A percentile compares a stretch with the other conserved stretches of the same genome.
Conservation (phyloP, 306 rosid genomes). For the Trifolium repens region DNA sequence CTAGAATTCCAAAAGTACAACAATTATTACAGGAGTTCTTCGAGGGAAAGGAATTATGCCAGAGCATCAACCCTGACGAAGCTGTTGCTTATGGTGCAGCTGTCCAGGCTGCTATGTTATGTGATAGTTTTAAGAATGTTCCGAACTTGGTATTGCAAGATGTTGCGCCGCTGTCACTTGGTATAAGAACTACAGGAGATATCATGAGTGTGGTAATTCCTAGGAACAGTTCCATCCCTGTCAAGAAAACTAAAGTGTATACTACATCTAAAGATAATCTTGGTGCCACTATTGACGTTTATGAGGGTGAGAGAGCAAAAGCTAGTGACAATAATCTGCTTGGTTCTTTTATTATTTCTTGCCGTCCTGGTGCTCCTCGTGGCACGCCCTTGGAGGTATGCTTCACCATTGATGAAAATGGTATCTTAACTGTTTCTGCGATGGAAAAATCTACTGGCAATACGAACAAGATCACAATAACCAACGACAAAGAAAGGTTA, state of each 20-base stretch:
- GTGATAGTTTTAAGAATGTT: slow-evolving; percentile 25
- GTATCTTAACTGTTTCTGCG: slow-evolving; percentile 53
- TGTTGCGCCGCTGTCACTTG: slow-evolving; percentile 60
- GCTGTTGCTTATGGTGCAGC: slow-evolving; percentile 44
- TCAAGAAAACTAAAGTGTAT: slow-evolving; percentile 41
- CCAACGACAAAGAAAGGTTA: slow-evolving; percentile 47
- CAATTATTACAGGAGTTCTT: slow-evolving; percentile 22
- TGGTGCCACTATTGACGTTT: not conserved
- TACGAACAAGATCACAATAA: slow-evolving; percentile 47
- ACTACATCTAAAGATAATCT: slow-evolving; percentile 35
- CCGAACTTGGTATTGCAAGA: slow-evolving; percentile 52
- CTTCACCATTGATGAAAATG: slow-evolving; percentile 53
- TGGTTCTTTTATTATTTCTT: slow-evolving; percentile 38
- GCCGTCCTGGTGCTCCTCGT: slow-evolving; percentile 47
- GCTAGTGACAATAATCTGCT: slow-evolving; percentile 53
- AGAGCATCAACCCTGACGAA: slow-evolving; percentile 41
- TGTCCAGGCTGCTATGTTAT: slow-evolving; percentile 40
- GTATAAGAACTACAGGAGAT: not conserved
- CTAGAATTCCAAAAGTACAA: slow-evolving; percentile 44
- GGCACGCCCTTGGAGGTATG: slow-evolving; percentile 41
- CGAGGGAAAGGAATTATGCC: slow-evolving; percentile 25
- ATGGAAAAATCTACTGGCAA: slow-evolving; percentile 46
- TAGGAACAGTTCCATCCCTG: slow-evolving; percentile 57
- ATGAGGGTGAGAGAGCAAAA: slow-evolving; percentile 60
- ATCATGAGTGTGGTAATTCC: slow-evolving; percentile 60